Evolutionary conservation across 257 asterid genomes (phyloP), one percentile per base, ranked within the genome.

Genomic region (Penstemon barbatus): DNA sequence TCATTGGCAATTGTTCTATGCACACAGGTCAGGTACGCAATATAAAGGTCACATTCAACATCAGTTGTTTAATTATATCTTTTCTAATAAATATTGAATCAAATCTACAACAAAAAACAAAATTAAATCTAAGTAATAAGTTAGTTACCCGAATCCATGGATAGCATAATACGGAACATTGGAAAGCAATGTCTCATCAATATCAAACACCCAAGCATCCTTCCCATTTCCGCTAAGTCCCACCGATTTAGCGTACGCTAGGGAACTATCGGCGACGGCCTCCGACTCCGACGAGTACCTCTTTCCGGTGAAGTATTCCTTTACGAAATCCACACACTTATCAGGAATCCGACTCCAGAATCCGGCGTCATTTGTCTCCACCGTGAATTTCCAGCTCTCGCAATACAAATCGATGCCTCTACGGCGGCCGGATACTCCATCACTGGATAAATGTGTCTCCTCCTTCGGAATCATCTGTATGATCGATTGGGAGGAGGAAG

Each of bases 151-250:
- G 49, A 84, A 89, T 59, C 96, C 98, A 71, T 85, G 82, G 49
- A 0, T 66, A 6, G 82, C 82, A 65, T 89, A 91, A 79, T 83
- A 89, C 3, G 98, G 98, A 51, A 91, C 70, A 59, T 91, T 91
- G 11, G 94, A 84, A 8, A 91, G 86, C 79, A 91, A 70, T 8
- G 96, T 91, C 82, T 92, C 98, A 56, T 92, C 98, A 48, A 92
- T 70, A 73, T 92, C 98, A 75, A 92, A 92, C 59, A 92, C 72
- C 96, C 98, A 92, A 40, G 87, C 97, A 55, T 83, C 87, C 75
- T 86, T 87, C 11, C 90, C 89, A 57, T 77, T 65, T 46, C 81
- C 90, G 63, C 85, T 8, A 63, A 78, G 53, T 1, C 70, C 15
- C 15, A 80, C 79, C 13, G 81, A 51, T 69, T 63, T 73, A 7